These are phyloP conservation scores for Trametes elegans DNA, from an alignment of 768 basidiomycete species.

Conservation along the genomic window DNA sequence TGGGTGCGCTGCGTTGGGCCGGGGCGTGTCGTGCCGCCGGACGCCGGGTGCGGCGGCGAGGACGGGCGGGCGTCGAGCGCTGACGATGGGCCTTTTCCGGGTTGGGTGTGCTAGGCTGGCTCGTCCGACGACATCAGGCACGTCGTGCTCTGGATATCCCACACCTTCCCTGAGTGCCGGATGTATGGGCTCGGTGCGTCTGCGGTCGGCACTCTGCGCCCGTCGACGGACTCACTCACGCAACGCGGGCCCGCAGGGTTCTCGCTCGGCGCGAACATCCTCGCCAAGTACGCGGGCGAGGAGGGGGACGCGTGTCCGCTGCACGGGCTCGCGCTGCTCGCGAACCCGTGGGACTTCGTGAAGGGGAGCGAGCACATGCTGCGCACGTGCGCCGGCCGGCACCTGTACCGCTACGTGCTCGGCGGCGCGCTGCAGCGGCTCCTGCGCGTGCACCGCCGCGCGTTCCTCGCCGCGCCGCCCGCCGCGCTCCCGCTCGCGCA, in stretches of 20 bases:
- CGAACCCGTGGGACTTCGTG: constrained; percentile 26
- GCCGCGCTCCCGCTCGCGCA: constrained; percentile 4
- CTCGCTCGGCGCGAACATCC: constrained; percentile 25
- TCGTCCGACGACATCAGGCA: constrained; percentile 25
- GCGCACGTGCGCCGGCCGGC: constrained; percentile 13
- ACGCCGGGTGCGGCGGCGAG: too few species aligned
- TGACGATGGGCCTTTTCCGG: neutral
- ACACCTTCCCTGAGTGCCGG: constrained; percentile 20
- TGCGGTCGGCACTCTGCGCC: too few species aligned
- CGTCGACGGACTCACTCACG: neutral
- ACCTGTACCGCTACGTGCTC: constrained; percentile 23
- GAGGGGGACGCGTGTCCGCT: constrained; percentile 25
- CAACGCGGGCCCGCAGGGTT: constrained; percentile 18
- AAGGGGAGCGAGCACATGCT: constrained; percentile 11
- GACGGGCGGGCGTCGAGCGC: too few species aligned
- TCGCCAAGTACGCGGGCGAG: constrained; percentile 25
- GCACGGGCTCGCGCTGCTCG: constrained; percentile 19
- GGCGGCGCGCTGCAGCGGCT: constrained; percentile 23
- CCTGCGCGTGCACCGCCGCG: constrained; percentile 15
- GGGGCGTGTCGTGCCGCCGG: too few species aligned
- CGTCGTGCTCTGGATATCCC: constrained; percentile 21
- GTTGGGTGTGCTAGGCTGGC: constrained; percentile 18
- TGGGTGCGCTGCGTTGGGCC: too few species aligned
- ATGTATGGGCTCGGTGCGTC: constrained; percentile 24
- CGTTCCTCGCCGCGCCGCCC: constrained; percentile 12